phyloP scores from a whole-genome alignment of 345 rosid genomes.

The Atalantia buxifolia region DNA sequence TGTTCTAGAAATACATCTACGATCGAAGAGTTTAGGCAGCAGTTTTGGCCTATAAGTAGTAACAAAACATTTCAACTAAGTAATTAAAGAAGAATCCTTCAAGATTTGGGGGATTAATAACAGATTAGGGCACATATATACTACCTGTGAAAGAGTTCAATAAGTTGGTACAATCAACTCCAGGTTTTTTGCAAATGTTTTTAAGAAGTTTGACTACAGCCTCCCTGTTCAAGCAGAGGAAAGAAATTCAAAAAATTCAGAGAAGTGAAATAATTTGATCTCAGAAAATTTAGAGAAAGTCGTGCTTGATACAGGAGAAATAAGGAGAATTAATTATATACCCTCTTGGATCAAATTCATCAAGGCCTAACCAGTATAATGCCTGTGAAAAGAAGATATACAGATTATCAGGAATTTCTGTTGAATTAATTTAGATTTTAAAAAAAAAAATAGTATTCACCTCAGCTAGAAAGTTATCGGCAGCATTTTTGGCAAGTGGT shows the following conservation, averaged over 20 bases:
- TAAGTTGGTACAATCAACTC: slow-evolving; percentile 42
- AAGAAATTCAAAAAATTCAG: neutral
- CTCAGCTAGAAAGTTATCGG: slow-evolving; percentile 36
- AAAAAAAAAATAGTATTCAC: slow-evolving; percentile 15
- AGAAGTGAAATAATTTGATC: too few relatives aligned
- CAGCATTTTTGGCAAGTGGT: slow-evolving; percentile 33
- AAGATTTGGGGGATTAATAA: neutral
- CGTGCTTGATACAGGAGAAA: neutral
- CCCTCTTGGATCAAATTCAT: slow-evolving; percentile 44
- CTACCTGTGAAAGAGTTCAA: slow-evolving; percentile 50
- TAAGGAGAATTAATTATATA: slow-evolving; percentile 10
- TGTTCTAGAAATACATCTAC: slow-evolving; percentile 38
- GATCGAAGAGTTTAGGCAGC: slow-evolving; percentile 48
- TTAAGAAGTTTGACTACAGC: slow-evolving; percentile 30
- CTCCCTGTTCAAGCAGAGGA: slow-evolving; percentile 23
- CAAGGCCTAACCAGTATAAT: slow-evolving; percentile 31
- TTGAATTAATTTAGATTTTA: neutral
- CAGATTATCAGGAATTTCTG: neutral
- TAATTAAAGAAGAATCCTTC: neutral
- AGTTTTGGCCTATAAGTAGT: slow-evolving; percentile 44
- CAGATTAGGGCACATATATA: neutral
- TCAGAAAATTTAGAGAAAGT: neutral
- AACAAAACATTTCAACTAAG: neutral
- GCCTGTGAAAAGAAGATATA: slow-evolving; percentile 28
- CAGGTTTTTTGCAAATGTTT: slow-evolving; percentile 30